phyloP scores from a whole-genome alignment of 2,329 filamentous ascomycete species.

The Ceratocystiopsis sp. region DNA sequence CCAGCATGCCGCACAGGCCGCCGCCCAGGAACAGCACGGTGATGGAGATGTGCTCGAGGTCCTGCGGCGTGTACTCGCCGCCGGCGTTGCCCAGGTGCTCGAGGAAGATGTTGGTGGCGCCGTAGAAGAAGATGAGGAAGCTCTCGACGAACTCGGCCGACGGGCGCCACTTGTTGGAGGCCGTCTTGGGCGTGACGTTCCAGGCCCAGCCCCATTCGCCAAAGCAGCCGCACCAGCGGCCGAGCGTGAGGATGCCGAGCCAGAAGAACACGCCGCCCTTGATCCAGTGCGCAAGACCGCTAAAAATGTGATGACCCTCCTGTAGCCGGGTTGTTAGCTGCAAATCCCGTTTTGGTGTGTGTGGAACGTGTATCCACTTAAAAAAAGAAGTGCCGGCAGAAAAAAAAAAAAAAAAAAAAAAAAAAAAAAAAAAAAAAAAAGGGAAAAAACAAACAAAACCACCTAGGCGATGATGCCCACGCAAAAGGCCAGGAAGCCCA shows the following conservation, averaged over 20 bases:
- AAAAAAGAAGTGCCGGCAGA: no score
- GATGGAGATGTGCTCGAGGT: conserved; percentile 85
- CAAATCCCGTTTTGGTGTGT: no score
- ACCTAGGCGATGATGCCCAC: conserved; percentile 63
- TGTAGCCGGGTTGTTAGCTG: conserved; percentile 17
- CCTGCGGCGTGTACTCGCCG: conserved; percentile 51
- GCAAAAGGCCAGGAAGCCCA: conserved; percentile 57
- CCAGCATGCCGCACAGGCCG: conserved; percentile 70
- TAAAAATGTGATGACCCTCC: conserved; percentile 57
- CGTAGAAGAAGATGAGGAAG: conserved; percentile 78
- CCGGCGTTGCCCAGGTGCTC: conserved; percentile 70
- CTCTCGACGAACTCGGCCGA: conserved; percentile 84
- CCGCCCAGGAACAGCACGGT: conserved; percentile 88
- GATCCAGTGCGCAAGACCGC: conserved; percentile 79
- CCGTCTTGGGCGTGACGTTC: conserved; percentile 56
- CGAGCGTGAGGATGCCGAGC: conserved; percentile 74
- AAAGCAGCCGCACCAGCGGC: conserved; percentile 81
- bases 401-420: no score
- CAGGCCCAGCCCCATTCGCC: conserved; percentile 87
- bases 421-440: no score
- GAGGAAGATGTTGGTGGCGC: conserved; percentile 76
- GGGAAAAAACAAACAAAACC: conserved; percentile 67
- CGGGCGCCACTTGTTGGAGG: conserved; percentile 47
- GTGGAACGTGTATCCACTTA: neutral
- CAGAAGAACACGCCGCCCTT: conserved; percentile 94